A percentile compares a stretch with the other conserved stretches of the same genome.
These are phyloP conservation scores for Talaromyces sp. DNA, from an alignment of 2,329 filamentous ascomycete species.

Conservation along the genomic window DNA sequence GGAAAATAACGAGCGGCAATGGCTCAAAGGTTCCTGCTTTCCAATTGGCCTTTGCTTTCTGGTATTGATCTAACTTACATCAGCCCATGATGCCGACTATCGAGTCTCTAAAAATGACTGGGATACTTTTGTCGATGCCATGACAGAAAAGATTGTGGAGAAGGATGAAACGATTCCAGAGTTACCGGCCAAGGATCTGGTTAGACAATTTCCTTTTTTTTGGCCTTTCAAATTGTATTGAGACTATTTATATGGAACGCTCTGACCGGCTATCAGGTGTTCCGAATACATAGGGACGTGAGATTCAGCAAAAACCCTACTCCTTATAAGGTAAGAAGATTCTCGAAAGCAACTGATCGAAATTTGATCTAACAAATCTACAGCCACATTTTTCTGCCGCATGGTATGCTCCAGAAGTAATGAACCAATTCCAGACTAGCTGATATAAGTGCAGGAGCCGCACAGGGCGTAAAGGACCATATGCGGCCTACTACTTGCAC, in stretches of 20 bases:
- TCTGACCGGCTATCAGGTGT: conserved; percentile 46
- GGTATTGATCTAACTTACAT: not conserved
- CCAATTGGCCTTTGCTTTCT: not conserved
- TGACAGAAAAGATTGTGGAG: conserved; percentile 65
- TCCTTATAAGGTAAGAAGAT: conserved; percentile 68
- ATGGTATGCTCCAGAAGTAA: conserved; percentile 46
- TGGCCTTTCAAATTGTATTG: not conserved
- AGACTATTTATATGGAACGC: not conserved
- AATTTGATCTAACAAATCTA: conserved; percentile 18
- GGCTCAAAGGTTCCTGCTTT: conserved; percentile 52
- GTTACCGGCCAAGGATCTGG: conserved; percentile 75
- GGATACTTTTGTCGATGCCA: conserved; percentile 66
- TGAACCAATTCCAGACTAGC: conserved; percentile 15
- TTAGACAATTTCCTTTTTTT: conserved; percentile 26
- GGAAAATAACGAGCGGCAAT: conserved; percentile 56
- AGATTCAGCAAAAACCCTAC: conserved; percentile 79
- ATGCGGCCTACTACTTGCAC: conserved; percentile 85
- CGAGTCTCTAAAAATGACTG: conserved; percentile 74
- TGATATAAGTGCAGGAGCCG: conserved; percentile 53
- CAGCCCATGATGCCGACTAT: conserved; percentile 75
- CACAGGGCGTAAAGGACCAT: conserved; percentile 79
- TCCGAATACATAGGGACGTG: conserved; percentile 81
- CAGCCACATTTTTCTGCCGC: conserved; percentile 77
- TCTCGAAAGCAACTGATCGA: not conserved
- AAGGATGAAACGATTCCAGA: conserved; percentile 80